Conservation (phyloP, 768 basidiomycete genomes). For the Termitomyces sp. region DNA sequence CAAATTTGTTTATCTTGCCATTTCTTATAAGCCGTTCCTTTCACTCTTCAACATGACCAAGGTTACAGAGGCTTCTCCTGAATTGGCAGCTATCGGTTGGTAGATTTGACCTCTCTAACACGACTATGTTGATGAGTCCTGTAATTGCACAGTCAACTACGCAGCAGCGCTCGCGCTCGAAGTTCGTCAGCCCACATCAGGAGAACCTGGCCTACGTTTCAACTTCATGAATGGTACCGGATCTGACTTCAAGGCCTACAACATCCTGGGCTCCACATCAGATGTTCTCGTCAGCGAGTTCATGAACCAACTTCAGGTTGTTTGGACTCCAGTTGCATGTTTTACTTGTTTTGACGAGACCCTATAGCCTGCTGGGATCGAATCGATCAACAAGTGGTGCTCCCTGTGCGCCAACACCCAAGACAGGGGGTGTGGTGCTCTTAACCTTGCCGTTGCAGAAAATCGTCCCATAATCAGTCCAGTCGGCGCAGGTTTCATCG, state of each 20-base stretch:
- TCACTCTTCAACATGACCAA: conserved; percentile 77
- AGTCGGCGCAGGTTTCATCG: conserved; percentile 65
- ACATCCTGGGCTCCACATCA: conserved; percentile 33
- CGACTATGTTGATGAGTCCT: not conserved
- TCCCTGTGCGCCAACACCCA: conserved; percentile 48
- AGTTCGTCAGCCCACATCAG: conserved; percentile 42
- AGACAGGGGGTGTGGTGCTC: conserved; percentile 50
- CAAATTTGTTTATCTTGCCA: conserved; percentile 53
- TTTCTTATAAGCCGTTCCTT: conserved; percentile 75
- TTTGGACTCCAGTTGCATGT: not conserved
- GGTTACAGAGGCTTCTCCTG: conserved; percentile 40
- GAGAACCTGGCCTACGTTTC: conserved; percentile 51
- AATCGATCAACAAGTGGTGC: conserved; percentile 56
- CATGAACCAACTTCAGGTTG: conserved; percentile 32
- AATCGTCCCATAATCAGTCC: conserved; percentile 36
- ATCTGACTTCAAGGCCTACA: conserved; percentile 39
- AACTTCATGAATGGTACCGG: conserved; percentile 67
- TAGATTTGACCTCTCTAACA: not conserved
- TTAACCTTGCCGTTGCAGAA: conserved; percentile 29
- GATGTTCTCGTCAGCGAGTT: conserved; percentile 55
- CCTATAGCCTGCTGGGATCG: conserved; percentile 42
- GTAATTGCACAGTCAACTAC: conserved; percentile 45
- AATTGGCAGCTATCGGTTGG: conserved; percentile 56
- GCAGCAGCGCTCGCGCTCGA: conserved; percentile 55
- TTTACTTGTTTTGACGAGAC: not conserved